These are phyloP conservation scores for Protomyces inouyei DNA, from an alignment of 1,139 yeast genomes.

Conservation along the genomic window DNA sequence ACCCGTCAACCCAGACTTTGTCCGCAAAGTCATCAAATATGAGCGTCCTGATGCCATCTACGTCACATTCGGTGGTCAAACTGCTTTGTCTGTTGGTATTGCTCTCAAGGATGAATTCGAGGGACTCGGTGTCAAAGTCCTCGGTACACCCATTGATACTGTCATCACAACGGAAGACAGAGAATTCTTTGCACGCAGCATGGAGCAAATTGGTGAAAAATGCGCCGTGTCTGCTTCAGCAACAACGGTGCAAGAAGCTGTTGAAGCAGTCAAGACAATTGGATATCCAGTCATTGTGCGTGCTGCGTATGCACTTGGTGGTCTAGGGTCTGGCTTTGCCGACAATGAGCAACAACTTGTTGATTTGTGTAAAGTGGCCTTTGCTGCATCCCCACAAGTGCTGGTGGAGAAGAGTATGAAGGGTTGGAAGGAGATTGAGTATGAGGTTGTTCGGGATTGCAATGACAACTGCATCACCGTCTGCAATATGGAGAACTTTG, in stretches of 20 bases:
- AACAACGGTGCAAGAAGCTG: slow-evolving; percentile 68
- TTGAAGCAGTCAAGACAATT: slow-evolving; percentile 75
- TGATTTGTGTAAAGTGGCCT: slow-evolving; percentile 82
- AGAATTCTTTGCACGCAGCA: slow-evolving; percentile 87
- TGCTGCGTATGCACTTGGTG: slow-evolving; percentile 97
- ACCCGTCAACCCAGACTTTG: slow-evolving; percentile 95
- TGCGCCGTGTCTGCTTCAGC: slow-evolving; percentile 93
- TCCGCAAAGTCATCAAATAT: slow-evolving; percentile 85
- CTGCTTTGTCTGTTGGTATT: slow-evolving; percentile 94
- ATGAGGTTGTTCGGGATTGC: slow-evolving; percentile 97
- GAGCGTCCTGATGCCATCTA: slow-evolving; percentile 97
- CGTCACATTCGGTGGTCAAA: slow-evolving; percentile 98
- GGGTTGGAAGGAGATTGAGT: slow-evolving; percentile 99
- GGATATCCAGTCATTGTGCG: slow-evolving; percentile 96
- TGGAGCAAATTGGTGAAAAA: slow-evolving; percentile 91
- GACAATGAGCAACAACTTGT: slow-evolving; percentile 79
- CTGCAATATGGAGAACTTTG: slow-evolving; percentile 98
- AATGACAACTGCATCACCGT: slow-evolving; percentile 97
- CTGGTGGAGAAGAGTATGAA: slow-evolving; percentile 94
- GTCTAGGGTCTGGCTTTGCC: slow-evolving; percentile 97
- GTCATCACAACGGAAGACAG: slow-evolving; percentile 96
- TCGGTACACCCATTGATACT: slow-evolving; percentile 95
- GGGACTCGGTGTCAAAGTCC: slow-evolving; percentile 82
- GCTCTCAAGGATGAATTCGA: slow-evolving; percentile 92
- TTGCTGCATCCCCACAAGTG: slow-evolving; percentile 94